Percentiles rank a stretch among this genome's conserved stretches.
These are phyloP conservation scores for Rhizomucor miehei DNA, from an alignment of 371 early-diverging fungal species.

Conservation along the genomic window DNA sequence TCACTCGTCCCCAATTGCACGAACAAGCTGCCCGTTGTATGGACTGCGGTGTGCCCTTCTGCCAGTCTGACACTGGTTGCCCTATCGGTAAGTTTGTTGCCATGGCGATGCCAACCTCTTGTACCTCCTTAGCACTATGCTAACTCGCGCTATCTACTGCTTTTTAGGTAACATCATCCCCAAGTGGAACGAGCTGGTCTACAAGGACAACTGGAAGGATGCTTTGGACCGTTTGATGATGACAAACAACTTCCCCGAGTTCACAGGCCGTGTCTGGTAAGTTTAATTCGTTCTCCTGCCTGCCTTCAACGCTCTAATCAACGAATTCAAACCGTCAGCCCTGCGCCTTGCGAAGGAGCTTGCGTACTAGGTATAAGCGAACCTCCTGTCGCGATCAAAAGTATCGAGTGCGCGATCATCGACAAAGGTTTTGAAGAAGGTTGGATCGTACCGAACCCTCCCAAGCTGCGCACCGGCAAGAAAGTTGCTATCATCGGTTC, in stretches of 20 bases:
- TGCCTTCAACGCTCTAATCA: neutral
- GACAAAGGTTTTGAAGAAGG: constrained; percentile 94
- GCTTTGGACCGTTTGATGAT: constrained; percentile 90
- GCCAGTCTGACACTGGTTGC: constrained; percentile 95
- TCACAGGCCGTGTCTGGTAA: constrained; percentile 58
- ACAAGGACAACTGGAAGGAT: constrained; percentile 90
- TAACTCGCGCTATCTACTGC: no score
- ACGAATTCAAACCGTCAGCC: constrained; percentile 47
- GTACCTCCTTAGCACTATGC: no score
- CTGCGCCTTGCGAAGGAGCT: constrained; percentile 84
- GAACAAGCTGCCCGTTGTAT: constrained; percentile 96
- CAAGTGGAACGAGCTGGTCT: constrained; percentile 97
- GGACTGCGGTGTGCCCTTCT: constrained; percentile 97
- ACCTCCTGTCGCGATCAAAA: constrained; percentile 93
- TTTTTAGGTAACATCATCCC: constrained; percentile 82
- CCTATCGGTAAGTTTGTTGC: constrained; percentile 66
- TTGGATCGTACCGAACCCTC: constrained; percentile 90
- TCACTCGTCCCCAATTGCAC: constrained; percentile 76
- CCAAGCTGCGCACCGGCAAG: constrained; percentile 77
- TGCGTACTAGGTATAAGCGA: constrained; percentile 85
- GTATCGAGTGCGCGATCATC: constrained; percentile 95
- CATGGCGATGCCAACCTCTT: no score
- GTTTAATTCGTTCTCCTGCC: constrained; percentile 1
- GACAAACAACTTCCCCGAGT: constrained; percentile 98
- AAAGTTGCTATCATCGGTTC: constrained; percentile 90